These are phyloP conservation scores for Candida multigemmis DNA, from an alignment of 805 yeast species.

Conservation along the genomic window DNA sequence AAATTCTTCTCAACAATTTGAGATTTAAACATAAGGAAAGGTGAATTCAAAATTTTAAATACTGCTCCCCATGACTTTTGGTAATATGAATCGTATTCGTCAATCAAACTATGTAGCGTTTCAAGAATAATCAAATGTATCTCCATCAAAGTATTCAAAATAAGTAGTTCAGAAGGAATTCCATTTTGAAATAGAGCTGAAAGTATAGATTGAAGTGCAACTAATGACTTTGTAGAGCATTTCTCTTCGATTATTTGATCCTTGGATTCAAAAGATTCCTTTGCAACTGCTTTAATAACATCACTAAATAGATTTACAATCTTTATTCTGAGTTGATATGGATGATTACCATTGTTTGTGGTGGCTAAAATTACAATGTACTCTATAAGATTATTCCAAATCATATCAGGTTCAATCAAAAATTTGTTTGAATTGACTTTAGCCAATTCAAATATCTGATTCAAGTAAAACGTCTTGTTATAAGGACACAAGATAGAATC, in stretches of 20 bases:
- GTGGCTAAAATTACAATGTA: constrained; percentile 39
- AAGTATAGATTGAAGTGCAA: constrained; percentile 39
- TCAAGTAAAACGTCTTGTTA: constrained; percentile 47
- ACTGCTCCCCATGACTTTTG: constrained; percentile 67
- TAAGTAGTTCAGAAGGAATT: constrained; percentile 30
- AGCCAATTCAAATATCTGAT: constrained; percentile 43
- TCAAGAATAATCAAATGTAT: constrained; percentile 53
- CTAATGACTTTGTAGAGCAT: constrained; percentile 42
- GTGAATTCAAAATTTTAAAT: constrained; percentile 50
- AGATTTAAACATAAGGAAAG: constrained; percentile 27
- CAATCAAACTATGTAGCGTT: constrained; percentile 64
- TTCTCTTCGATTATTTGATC: constrained; percentile 9
- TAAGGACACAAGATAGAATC: constrained; percentile 32
- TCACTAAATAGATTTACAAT: constrained; percentile 45
- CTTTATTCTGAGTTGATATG: constrained; percentile 35
- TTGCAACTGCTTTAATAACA: constrained; percentile 33
- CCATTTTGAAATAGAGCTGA: constrained; percentile 28
- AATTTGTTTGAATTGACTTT: constrained; percentile 45
- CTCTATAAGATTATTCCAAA: no score
- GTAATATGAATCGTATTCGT: constrained; percentile 59
- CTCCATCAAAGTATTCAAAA: constrained; percentile 56
- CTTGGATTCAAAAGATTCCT: constrained; percentile 25
- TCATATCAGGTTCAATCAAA: no score
- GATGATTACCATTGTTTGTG: no score
- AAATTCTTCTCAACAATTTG: constrained; percentile 20